A percentile compares a stretch with the other conserved stretches of the same genome.
Evolutionary conservation across 164 flowering plant genomes (phyloP).

Genomic region (Chloranthus sessilifolius): DNA sequence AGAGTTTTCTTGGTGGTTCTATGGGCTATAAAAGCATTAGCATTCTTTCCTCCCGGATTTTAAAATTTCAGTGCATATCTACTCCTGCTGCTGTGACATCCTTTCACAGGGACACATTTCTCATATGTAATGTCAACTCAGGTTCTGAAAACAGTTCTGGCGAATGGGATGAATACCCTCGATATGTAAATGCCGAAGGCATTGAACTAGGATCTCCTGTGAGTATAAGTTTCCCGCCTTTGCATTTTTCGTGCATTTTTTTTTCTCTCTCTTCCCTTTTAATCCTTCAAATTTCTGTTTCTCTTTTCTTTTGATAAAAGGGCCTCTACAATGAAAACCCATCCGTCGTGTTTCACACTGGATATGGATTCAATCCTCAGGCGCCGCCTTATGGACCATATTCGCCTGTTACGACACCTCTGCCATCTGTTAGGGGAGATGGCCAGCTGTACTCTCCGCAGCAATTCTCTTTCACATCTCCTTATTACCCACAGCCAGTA

Average conservation of each 20-base stretch:
- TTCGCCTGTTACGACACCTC: constrained; percentile 80
- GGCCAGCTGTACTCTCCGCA: constrained; percentile 47
- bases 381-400: constrained; percentile 83
- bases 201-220: constrained; percentile 74
- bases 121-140: constrained; percentile 17
- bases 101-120: background rate
- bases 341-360: constrained; percentile 68
- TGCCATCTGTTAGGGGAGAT: constrained; percentile 57
- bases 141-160: constrained; percentile 56
- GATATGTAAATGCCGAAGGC: constrained; percentile 53
- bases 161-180: constrained; percentile 71
- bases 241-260: background rate
- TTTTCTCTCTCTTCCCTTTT: background rate
- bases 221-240: constrained; percentile 21
- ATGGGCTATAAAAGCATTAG: background rate
- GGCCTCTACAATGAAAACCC: constrained; percentile 81
- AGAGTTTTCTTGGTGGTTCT: background rate
- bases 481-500: constrained; percentile 66
- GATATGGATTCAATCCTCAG: constrained; percentile 79
- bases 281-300: background rate
- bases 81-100: background rate
- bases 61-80: too few species aligned
- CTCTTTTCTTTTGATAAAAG: constrained; percentile 33
- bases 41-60: too few species aligned
- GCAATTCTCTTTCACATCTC: constrained; percentile 54